Evolutionary conservation across 441 rosid species (phyloP).

Genomic region (Adansonia gregorii): DNA sequence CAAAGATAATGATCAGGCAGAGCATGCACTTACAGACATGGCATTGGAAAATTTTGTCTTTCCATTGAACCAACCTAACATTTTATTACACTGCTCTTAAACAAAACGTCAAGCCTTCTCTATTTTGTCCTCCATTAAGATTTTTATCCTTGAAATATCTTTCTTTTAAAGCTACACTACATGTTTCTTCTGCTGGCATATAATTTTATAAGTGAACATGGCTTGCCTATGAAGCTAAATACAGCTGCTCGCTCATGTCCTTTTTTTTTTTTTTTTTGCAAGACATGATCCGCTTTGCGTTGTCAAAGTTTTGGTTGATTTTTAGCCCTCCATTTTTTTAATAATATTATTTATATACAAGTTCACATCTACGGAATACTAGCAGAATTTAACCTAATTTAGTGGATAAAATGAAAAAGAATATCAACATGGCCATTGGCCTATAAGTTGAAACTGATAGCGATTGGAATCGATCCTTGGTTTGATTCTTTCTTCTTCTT

Average conservation of each 20-base stretch:
- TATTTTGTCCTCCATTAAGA: background rate
- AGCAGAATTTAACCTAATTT: background rate
- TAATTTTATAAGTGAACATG: background rate
- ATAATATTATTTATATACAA: background rate
- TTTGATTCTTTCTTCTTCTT: background rate
- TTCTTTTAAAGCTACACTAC: background rate
- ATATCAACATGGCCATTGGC: conserved; percentile 23
- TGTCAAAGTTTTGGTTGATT: background rate
- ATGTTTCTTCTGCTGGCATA: background rate
- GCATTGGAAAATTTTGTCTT: conserved; percentile 52
- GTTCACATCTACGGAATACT: background rate
- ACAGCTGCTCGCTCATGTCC: background rate
- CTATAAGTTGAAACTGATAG: conserved; percentile 16
- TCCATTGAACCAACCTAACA: conserved; percentile 62
- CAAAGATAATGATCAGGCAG: background rate
- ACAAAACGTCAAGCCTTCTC: background rate
- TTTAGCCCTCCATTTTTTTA: conserved; percentile 11
- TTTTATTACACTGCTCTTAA: conserved; percentile 23
- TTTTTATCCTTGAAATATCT: background rate
- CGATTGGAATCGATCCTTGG: conserved; percentile 34
- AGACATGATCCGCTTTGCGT: background rate
- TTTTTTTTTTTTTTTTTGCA: background rate
- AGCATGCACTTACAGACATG: conserved; percentile 59
- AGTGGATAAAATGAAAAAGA: conserved; percentile 25
- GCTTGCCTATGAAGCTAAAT: conserved; percentile 23